phyloP scores from a whole-genome alignment of 1,139 yeast species.

The Debaryomyces sp. region DNA sequence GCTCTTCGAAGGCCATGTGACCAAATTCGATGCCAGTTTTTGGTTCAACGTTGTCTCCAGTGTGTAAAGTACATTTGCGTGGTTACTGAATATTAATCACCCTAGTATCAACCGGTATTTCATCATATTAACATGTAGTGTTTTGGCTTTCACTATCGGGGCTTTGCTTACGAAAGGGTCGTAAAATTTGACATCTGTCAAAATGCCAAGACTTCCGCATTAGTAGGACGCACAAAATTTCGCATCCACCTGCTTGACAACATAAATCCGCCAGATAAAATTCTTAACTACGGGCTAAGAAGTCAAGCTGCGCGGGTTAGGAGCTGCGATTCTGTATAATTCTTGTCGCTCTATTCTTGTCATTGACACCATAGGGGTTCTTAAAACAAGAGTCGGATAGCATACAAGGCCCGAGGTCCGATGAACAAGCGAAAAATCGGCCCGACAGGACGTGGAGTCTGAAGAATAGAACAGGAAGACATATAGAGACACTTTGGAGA shows the following conservation, averaged over 20 bases:
- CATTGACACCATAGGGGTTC: not conserved
- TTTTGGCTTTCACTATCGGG: not conserved
- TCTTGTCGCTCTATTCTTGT: not conserved
- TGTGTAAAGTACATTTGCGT: not conserved
- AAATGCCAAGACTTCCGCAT: conserved; percentile 1
- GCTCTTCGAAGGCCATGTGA: not conserved
- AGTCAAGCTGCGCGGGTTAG: not conserved
- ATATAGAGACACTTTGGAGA: not conserved
- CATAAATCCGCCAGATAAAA: not conserved
- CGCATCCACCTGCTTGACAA: not conserved
- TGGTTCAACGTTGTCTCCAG: not conserved
- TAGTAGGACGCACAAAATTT: not conserved
- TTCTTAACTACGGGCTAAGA: not conserved
- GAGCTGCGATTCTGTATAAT: not conserved
- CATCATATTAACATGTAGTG: not conserved
- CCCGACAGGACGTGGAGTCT: not conserved
- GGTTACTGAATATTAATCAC: not conserved
- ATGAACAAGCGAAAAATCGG: not conserved
- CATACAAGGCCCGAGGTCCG: not conserved
- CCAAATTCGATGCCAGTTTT: not conserved
- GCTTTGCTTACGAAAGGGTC: not conserved
- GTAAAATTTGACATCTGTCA: conserved; percentile 3
- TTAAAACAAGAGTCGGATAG: not conserved
- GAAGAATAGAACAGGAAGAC: not conserved
- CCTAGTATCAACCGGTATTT: not conserved